Evolutionary conservation across 108 stramenopile genomes (phyloP), one percentile per base, ranked within the genome.

Genomic region (Cyclotella kingstonii): DNA sequence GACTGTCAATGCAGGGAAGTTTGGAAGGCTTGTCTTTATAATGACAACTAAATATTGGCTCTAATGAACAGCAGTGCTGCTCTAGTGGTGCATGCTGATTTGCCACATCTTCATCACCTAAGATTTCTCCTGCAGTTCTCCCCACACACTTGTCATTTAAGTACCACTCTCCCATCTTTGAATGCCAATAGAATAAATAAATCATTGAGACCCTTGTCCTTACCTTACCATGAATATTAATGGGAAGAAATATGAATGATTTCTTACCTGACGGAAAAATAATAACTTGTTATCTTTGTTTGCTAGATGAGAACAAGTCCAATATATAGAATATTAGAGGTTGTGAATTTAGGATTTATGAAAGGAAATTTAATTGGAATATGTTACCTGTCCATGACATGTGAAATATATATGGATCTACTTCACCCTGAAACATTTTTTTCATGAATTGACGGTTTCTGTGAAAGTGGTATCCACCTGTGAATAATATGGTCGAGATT

Each of bases 221-320:
- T n/a, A n/a, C n/a, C n/a, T n/a, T n/a, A n/a, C n/a, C n/a, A n/a
- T n/a, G n/a, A n/a, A 3, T 19, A 46, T 5, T 14, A 36, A 36
- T 11, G 11, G 36, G 11, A 36, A 9, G 7, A 11, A 9, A 7
- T 9, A 36, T 36, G 11, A 36, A 36, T 36, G 11, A 36, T 36
- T 11, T 30, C 27, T 51, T 5, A 51, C 49, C 49, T 93, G 88
- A 23, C 79, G 54, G 5, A 87, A 78, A 56, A 80, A 91, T 18
- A 72, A 54, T 6, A 91, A 14, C 69, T 96, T 96, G 61, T 94
- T 82, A 43, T 83, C 78, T 62, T 92, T 92, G 76, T 82, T 84
- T 25, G 62, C 61, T 19, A 91, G 93, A 88, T 86, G n/a, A n/a
- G n/a, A n/a, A n/a, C n/a, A n/a, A n/a, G n/a, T n/a, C n/a, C n/a